These are phyloP conservation scores for Deinandra increscens DNA, from an alignment of 129 eudicot species.

Conservation along the genomic window DNA sequence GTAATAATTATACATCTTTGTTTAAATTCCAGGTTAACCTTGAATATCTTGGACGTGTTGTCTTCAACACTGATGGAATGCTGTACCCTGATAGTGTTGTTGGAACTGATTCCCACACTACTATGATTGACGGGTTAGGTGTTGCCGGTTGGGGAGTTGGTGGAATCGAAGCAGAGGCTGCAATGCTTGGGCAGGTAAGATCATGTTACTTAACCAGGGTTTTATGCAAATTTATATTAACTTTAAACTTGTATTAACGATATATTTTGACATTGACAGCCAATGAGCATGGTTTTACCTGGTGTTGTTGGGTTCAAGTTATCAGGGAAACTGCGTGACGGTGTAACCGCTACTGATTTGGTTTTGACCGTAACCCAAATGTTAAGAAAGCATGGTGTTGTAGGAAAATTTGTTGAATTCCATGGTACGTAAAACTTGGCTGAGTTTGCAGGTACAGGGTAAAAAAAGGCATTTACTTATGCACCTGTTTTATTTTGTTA, in stretches of 20 bases:
- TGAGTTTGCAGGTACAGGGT: neutral
- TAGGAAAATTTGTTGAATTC: constrained; percentile 95
- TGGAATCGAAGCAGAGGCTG: constrained; percentile 97
- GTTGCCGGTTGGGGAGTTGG: constrained; percentile 99
- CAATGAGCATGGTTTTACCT: constrained; percentile 73
- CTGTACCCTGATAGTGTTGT: constrained; percentile 98
- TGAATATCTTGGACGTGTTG: constrained; percentile 98
- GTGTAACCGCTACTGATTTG: constrained; percentile 98
- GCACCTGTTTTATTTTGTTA: constrained; percentile 21
- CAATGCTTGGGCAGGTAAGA: constrained; percentile 97
- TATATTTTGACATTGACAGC: constrained; percentile 30
- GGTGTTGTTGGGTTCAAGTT: constrained; percentile 77
- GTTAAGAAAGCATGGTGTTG: constrained; percentile 97
- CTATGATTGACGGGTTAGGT: constrained; percentile 99
- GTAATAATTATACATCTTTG: neutral
- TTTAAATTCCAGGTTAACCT: constrained; percentile 70
- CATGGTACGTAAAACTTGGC: constrained; percentile 51
- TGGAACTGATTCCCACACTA: constrained; percentile 97
- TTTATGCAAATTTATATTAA: neutral
- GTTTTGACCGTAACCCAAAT: constrained; percentile 96
- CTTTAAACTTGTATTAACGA: neutral
- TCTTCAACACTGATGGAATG: constrained; percentile 80
- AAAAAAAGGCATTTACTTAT: constrained; percentile 11
- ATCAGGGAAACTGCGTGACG: constrained; percentile 60
- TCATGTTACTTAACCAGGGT: constrained; percentile 1